Evolutionary conservation across 257 asterid genomes (phyloP).

Genomic region (Solanum tarapatanum): DNA sequence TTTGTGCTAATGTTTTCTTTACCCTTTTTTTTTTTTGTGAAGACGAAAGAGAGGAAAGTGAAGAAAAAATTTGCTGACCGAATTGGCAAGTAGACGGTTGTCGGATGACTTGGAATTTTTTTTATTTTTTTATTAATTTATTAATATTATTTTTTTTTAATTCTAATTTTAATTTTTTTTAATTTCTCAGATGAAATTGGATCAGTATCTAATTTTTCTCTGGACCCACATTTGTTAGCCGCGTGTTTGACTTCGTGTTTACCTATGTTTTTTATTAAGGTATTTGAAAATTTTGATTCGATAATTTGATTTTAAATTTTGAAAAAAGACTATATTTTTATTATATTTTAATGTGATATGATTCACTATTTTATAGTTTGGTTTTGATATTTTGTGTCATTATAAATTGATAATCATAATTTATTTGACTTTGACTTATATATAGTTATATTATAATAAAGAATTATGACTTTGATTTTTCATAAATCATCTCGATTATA

Average conservation of each 20-base stretch:
- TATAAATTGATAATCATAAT: not conserved
- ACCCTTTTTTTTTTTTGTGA: not conserved
- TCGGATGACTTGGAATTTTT: not conserved
- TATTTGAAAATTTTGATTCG: not conserved
- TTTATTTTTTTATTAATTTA: not conserved
- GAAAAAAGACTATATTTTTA: not conserved
- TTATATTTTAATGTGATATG: not conserved
- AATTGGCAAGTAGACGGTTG: slow-evolving; percentile 28
- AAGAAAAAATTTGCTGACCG: slow-evolving; percentile 15
- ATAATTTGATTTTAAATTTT: not conserved
- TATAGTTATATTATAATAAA: not conserved
- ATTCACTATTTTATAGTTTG: no score
- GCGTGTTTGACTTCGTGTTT: not conserved
- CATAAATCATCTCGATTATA: not conserved
- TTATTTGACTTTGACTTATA: not conserved
- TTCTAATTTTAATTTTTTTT: not conserved
- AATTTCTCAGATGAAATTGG: not conserved
- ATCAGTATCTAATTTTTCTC: not conserved
- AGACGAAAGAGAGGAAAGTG: not conserved
- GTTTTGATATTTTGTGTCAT: not conserved
- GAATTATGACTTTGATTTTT: not conserved
- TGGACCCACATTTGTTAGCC: not conserved
- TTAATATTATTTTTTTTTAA: not conserved
- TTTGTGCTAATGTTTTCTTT: not conserved
- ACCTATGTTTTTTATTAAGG: not conserved